Percentiles rank a stretch among this genome's conserved stretches.
Evolutionary conservation across 1,284 basidiomycete genomes (phyloP).

Genomic region (Cystobasidiaceae sp.): DNA sequence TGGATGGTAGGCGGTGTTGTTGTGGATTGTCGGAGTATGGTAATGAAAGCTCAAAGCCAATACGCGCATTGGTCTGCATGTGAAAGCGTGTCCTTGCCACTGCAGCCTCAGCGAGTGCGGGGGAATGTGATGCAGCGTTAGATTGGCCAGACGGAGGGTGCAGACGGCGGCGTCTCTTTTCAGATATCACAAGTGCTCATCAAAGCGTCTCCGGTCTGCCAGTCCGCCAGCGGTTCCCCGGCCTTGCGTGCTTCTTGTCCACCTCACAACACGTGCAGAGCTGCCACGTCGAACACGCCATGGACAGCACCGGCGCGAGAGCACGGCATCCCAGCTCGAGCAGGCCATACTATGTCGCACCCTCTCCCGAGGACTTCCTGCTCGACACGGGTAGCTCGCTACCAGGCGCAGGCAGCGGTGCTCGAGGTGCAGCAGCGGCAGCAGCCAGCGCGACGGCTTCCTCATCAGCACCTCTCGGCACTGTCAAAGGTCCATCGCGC

Average conservation of each 20-base stretch:
- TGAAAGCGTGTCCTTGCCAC: too few relatives aligned
- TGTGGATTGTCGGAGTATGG: too few relatives aligned
- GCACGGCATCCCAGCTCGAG: conserved; percentile 7
- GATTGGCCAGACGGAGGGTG: too few relatives aligned
- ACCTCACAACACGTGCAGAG: not conserved
- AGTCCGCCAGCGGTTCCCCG: too few relatives aligned
- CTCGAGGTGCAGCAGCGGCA: not conserved
- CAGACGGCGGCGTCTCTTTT: too few relatives aligned
- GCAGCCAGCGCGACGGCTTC: not conserved
- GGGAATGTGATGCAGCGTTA: too few relatives aligned
- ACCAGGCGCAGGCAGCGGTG: not conserved
- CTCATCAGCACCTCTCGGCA: not conserved
- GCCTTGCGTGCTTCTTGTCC: not conserved
- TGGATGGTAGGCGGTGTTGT: not conserved
- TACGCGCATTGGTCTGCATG: too few relatives aligned
- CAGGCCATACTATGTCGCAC: conserved; percentile 22
- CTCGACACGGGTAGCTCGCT: not conserved
- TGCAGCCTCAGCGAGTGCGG: too few relatives aligned
- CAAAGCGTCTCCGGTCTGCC: too few relatives aligned
- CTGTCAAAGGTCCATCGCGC: not conserved
- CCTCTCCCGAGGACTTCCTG: conserved; percentile 25
- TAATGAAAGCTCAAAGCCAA: too few relatives aligned
- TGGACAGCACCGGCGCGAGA: conserved; percentile 4
- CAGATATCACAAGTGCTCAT: too few relatives aligned
- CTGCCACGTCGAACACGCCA: not conserved